Conservation (phyloP, 2,329 filamentous ascomycete genomes). For the Claviceps quebecensis region DNA sequence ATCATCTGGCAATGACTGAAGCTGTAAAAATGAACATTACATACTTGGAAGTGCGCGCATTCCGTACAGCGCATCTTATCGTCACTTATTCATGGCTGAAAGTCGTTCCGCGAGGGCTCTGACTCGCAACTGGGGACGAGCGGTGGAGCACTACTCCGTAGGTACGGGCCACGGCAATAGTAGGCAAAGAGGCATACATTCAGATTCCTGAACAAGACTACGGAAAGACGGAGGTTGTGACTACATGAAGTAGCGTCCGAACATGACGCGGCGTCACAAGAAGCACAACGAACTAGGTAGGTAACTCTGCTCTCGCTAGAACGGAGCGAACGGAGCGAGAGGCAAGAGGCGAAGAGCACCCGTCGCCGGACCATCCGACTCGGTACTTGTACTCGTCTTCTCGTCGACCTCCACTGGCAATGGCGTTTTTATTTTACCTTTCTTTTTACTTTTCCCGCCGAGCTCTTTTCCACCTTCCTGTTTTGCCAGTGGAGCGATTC, state of each 20-base stretch:
- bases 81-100: too few species aligned
- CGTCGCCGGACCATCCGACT: conserved; percentile 2
- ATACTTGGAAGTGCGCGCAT: too few species aligned
- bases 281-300: neutral
- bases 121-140: neutral
- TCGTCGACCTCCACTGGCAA: neutral
- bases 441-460: too few species aligned
- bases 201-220: too few species aligned
- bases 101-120: neutral
- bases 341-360: conserved; percentile 1
- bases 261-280: too few species aligned
- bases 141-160: neutral
- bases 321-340: neutral
- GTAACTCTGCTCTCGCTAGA: neutral
- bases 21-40: too few species aligned
- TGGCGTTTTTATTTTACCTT: neutral
- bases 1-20: too few species aligned
- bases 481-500: neutral
- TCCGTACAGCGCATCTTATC: too few species aligned
- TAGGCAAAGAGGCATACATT: too few species aligned
- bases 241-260: too few species aligned
- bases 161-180: too few species aligned
- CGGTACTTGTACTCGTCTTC: neutral
- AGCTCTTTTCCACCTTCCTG: neutral
- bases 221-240: too few species aligned